Percentiles rank a stretch among this genome's conserved stretches.
Conservation (phyloP, 202 grass and related monocot species). For the Cymbopogon flexuosus region DNA sequence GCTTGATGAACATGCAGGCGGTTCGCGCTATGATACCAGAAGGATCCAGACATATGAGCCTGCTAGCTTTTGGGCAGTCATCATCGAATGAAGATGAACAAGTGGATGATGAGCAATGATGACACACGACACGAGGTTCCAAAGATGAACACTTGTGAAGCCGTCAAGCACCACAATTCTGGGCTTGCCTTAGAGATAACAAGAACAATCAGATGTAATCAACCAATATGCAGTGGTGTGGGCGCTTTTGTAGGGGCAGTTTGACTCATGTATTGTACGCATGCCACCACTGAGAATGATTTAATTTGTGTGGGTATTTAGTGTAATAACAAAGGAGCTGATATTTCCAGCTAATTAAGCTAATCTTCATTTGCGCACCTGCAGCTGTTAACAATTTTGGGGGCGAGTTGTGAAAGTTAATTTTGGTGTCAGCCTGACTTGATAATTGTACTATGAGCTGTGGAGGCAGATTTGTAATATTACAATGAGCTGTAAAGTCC, state of each 20-base stretch:
- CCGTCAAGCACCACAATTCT: background rate
- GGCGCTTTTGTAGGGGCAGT: background rate
- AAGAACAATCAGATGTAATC: background rate
- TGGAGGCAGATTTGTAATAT: background rate
- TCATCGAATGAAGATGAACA: conserved; percentile 51
- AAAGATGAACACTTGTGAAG: background rate
- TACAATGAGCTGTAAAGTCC: background rate
- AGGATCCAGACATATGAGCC: conserved; percentile 64
- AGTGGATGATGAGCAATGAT: conserved; percentile 41
- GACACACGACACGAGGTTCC: background rate
- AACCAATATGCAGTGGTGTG: background rate
- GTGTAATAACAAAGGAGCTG: background rate
- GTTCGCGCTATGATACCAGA: conserved; percentile 82
- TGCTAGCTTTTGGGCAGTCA: conserved; percentile 71
- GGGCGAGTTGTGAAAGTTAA: background rate
- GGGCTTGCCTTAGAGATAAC: background rate
- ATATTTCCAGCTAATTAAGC: conserved; percentile 20
- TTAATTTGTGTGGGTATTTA: background rate
- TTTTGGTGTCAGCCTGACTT: background rate
- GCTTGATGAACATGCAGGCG: conserved; percentile 33
- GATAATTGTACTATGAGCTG: background rate
- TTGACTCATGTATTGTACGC: background rate
- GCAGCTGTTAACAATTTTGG: background rate
- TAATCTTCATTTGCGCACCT: background rate
- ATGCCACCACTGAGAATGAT: background rate